Base-by-base conservation (phyloP, 495 filamentous ascomycete species). In the Lophiotrema nucula region DNA sequence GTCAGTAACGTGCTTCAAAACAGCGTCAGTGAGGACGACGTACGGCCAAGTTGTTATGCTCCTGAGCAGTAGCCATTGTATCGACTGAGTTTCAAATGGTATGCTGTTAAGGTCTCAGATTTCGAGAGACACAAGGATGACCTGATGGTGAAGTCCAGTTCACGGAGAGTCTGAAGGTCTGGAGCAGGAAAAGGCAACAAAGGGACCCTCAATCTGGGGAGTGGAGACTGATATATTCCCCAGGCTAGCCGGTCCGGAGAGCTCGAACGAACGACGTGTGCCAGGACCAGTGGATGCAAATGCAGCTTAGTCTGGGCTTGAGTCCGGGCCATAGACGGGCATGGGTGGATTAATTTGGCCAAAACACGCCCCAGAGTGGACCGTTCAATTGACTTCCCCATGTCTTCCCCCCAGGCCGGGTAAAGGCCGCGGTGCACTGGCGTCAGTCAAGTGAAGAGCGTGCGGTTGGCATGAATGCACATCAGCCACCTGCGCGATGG, bases 31-130 rank as follows among this genome's bases (percentile, higher is more conserved):
- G n/a, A n/a, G n/a, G n/a, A n/a, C n/a, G n/a, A n/a, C n/a, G n/a
- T n/a, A n/a, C n/a, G n/a, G n/a, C n/a, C n/a, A n/a, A 16, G 50
- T 43, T 4, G 53, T 19, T 26, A 18, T 21, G 22, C 38, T 64
- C 60, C 13, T 35, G 42, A 28, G 61, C 61, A 31, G 61, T 64
- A 35, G 61, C 61, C 61, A 64, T 64, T 56, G 48, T 46, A 28
- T 35, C 23, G 54, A 53, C 26, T 15, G 54, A 47, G 46, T 63
- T 53, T 63, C 60, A 35, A 58, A 52, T 39, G 37, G 31, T 25
- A 44, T 16, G n/a, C n/a, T n/a, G n/a, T n/a, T n/a, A n/a, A n/a
- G n/a, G n/a, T n/a, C n/a, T n/a, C n/a, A n/a, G n/a, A n/a, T n/a
- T n/a, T n/a, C n/a, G n/a, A n/a, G n/a, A n/a, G n/a, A n/a, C n/a